These are phyloP conservation scores for Globisporangium emineosum DNA, from an alignment of 352 stramenopile genomes.

Conservation along the genomic window DNA sequence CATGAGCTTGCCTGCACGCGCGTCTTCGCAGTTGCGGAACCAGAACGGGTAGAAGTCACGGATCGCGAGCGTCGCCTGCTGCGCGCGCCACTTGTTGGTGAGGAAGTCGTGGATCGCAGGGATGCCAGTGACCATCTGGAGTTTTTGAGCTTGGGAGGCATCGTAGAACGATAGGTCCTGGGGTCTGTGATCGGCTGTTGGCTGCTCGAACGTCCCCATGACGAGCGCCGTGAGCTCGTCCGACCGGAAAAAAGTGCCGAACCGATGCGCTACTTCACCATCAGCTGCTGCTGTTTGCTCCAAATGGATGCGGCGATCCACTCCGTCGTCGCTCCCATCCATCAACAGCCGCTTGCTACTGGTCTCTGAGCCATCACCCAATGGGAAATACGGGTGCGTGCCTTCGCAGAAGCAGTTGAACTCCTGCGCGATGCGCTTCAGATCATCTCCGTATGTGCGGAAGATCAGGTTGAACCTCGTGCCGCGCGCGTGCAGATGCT, in stretches of 20 bases:
- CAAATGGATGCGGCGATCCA: conserved; percentile 59
- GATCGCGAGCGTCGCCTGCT: conserved; percentile 60
- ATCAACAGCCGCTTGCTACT: conserved; percentile 21
- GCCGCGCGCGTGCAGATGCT: conserved; percentile 41
- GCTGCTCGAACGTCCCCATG: conserved; percentile 76
- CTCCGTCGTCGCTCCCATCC: conserved; percentile 45
- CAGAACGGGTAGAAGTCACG: conserved; percentile 79
- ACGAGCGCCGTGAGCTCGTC: conserved; percentile 48
- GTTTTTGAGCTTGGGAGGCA: neutral
- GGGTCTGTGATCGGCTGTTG: conserved; percentile 19
- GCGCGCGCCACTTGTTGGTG: conserved; percentile 37
- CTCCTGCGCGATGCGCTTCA: conserved; percentile 62
- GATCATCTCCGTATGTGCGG: conserved; percentile 69
- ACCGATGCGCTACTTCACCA: conserved; percentile 24
- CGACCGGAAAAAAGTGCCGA: conserved; percentile 65
- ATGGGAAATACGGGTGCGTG: conserved; percentile 49
- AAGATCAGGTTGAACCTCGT: conserved; percentile 76
- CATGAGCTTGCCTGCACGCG: conserved; percentile 58
- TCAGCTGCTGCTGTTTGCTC: too few species aligned
- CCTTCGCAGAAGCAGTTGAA: conserved; percentile 80
- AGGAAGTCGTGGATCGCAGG: conserved; percentile 52
- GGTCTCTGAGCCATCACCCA: neutral
- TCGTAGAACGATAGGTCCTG: conserved; percentile 38
- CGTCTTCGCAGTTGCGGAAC: conserved; percentile 51
- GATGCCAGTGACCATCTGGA: conserved; percentile 38